Evolutionary conservation across 108 stramenopile species (phyloP).

Genomic region (Fragilariopsis cylindrus): DNA sequence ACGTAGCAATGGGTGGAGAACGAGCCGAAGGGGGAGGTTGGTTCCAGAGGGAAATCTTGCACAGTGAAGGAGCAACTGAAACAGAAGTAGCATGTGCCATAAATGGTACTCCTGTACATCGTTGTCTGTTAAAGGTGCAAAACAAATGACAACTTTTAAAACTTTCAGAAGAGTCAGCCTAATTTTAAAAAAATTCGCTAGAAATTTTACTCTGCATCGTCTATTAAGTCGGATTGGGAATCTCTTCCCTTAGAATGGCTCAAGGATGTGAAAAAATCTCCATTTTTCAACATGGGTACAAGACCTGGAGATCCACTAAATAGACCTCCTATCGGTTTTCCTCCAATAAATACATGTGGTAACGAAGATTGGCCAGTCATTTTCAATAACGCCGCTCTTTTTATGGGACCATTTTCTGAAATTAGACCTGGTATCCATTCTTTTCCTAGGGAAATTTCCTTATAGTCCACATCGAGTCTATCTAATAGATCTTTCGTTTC

Average conservation of each 20-base stretch:
- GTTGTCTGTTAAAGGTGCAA: constrained; percentile 29
- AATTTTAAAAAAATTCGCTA: no score
- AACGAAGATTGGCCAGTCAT: constrained; percentile 78
- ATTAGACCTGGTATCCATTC: constrained; percentile 78
- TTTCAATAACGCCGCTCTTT: constrained; percentile 56
- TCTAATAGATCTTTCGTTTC: constrained; percentile 60
- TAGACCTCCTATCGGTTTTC: constrained; percentile 62
- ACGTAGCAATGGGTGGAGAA: constrained; percentile 58
- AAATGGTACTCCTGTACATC: constrained; percentile 63
- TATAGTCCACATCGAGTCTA: constrained; percentile 45
- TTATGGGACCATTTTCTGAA: constrained; percentile 37
- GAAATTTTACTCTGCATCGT: no score
- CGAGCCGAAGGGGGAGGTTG: constrained; percentile 62
- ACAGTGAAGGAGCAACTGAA: constrained; percentile 57
- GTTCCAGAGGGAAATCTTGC: constrained; percentile 55
- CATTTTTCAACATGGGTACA: constrained; percentile 51
- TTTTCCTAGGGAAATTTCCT: constrained; percentile 52
- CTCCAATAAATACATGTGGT: constrained; percentile 68
- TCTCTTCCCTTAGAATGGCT: no score
- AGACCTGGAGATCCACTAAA: constrained; percentile 68
- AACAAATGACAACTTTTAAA: neutral
- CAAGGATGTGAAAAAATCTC: constrained; percentile 5
- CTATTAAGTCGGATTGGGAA: no score
- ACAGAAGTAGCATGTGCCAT: constrained; percentile 73
- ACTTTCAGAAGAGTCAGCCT: no score